Evolutionary conservation across 23 red algal genomes (phyloP).

Genomic region (Gracilaria domingensis): DNA sequence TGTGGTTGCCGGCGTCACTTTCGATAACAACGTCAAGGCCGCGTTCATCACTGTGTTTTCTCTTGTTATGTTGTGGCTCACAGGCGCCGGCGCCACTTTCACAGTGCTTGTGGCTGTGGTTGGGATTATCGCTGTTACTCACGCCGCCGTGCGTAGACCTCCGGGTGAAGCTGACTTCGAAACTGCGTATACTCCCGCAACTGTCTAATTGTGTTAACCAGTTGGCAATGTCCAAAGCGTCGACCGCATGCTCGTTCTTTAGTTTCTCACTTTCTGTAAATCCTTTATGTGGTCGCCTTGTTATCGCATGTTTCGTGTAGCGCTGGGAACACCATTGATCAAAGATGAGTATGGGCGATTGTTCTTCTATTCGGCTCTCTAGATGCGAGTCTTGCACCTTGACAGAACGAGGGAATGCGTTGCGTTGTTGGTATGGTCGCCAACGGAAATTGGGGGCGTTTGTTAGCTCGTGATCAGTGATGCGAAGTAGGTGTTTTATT

Average conservation of each 20-base stretch:
- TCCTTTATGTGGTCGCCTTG: neutral
- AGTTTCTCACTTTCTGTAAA: conserved; percentile 23
- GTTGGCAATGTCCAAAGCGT: neutral
- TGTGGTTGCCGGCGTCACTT: conserved; percentile 60
- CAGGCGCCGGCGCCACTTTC: conserved; percentile 98
- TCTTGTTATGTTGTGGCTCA: conserved; percentile 86
- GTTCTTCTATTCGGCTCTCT: neutral
- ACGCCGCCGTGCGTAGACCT: conserved; percentile 91
- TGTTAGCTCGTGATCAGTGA: neutral
- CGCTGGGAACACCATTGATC: neutral
- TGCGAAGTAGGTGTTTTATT: neutral
- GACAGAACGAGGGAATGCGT: no score
- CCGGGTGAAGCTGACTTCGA: conserved; percentile 97
- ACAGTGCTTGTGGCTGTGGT: conserved; percentile 87
- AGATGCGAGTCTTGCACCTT: no score
- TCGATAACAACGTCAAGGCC: conserved; percentile 91
- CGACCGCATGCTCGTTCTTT: neutral
- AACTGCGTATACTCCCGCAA: conserved; percentile 84
- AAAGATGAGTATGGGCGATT: neutral
- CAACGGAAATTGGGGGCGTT: neutral
- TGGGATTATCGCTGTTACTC: conserved; percentile 82
- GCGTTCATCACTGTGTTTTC: conserved; percentile 82
- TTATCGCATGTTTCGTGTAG: neutral
- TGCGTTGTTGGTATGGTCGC: neutral
- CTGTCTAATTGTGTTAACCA: conserved; percentile 55